phyloP scores from a whole-genome alignment of 2,329 filamentous ascomycete genomes.

The Emmonsiellopsis sp. region DNA sequence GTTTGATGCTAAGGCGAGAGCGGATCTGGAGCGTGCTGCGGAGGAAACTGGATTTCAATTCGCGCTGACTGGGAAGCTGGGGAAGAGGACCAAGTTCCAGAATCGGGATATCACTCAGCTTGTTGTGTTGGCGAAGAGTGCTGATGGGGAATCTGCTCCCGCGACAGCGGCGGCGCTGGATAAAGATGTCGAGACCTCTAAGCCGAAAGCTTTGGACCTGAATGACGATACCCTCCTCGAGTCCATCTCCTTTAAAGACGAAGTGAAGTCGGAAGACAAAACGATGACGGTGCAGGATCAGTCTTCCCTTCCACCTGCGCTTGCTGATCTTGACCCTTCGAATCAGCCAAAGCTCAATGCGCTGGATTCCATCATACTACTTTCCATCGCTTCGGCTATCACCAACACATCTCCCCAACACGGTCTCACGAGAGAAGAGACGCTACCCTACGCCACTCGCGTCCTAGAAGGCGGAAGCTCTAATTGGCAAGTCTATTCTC shows the following conservation, averaged over 20 bases:
- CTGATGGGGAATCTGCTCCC: slow-evolving; percentile 17
- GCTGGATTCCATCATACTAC: slow-evolving; percentile 80
- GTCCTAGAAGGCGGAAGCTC: slow-evolving; percentile 82
- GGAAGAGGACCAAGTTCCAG: slow-evolving; percentile 49
- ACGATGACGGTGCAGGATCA: slow-evolving; percentile 32
- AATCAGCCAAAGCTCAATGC: slow-evolving; percentile 73
- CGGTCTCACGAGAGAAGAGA: slow-evolving; percentile 84
- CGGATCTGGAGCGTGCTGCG: slow-evolving; percentile 61
- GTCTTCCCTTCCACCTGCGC: slow-evolving; percentile 47
- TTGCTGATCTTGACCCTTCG: slow-evolving; percentile 62
- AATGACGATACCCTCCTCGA: slow-evolving; percentile 94
- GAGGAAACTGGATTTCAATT: slow-evolving; percentile 65
- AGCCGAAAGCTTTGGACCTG: slow-evolving; percentile 63
- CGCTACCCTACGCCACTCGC: slow-evolving; percentile 78
- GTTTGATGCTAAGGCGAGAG: slow-evolving; percentile 63
- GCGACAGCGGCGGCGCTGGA: slow-evolving; percentile 10
- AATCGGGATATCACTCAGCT: slow-evolving; percentile 61
- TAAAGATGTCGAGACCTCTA: slow-evolving; percentile 22
- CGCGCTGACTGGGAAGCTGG: slow-evolving; percentile 73
- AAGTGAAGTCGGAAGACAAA: slow-evolving; percentile 31
- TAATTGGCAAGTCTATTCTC: slow-evolving; percentile 97
- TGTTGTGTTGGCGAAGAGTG: slow-evolving; percentile 79
- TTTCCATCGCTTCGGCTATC: slow-evolving; percentile 71
- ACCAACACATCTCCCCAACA: slow-evolving; percentile 81
- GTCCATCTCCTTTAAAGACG: slow-evolving; percentile 66